phyloP scores from a whole-genome alignment of 768 basidiomycete genomes.

The Kwoniella dendrophila region DNA sequence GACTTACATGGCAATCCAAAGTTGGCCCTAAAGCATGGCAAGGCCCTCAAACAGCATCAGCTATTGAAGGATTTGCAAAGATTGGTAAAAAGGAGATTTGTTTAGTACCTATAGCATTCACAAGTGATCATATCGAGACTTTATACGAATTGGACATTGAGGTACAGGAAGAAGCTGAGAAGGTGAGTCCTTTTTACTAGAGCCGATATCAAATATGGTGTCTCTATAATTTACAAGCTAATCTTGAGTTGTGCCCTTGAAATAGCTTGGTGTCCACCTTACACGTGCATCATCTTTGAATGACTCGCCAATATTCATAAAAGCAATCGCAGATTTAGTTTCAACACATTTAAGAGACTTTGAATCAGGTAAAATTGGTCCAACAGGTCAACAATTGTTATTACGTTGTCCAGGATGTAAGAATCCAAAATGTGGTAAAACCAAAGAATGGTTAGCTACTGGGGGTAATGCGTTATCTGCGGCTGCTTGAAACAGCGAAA shows the following conservation, averaged over 20 bases:
- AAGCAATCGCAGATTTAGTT: conserved; percentile 89
- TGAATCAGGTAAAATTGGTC: conserved; percentile 62
- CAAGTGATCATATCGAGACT: conserved; percentile 98
- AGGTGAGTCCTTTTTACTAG: no score
- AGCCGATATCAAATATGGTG: background rate
- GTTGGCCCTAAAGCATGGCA: conserved; percentile 98
- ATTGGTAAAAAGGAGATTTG: conserved; percentile 61
- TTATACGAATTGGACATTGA: conserved; percentile 94
- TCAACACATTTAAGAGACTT: conserved; percentile 74
- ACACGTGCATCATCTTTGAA: conserved; percentile 88
- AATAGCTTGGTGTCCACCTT: conserved; percentile 84
- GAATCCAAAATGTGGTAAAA: conserved; percentile 79
- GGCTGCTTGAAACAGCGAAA: background rate
- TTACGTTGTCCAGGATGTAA: conserved; percentile 93
- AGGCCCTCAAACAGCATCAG: conserved; percentile 92
- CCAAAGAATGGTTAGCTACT: conserved; percentile 85
- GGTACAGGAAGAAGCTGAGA: conserved; percentile 83
- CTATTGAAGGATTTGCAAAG: conserved; percentile 67
- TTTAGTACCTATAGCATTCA: conserved; percentile 95
- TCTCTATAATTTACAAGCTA: background rate
- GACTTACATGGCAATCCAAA: conserved; percentile 96
- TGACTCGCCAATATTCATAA: conserved; percentile 92
- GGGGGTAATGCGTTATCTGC: conserved; percentile 55
- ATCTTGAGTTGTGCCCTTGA: background rate
- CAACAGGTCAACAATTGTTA: conserved; percentile 74